Conservation (phyloP, 768 basidiomycete species). For the Psilocybe azurescens region DNA sequence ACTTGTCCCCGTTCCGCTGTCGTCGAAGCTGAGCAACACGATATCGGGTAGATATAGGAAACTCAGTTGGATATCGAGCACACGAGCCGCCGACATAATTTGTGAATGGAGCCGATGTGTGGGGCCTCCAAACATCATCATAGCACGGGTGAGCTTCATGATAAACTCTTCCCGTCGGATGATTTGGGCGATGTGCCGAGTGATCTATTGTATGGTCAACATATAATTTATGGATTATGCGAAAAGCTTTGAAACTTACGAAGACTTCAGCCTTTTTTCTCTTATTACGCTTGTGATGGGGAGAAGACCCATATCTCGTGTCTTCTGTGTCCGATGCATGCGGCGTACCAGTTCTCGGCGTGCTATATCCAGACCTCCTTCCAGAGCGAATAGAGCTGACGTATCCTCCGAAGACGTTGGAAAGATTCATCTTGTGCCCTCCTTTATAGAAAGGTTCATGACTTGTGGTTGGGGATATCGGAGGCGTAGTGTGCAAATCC, state of each 20-base stretch:
- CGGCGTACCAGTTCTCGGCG: slow-evolving; percentile 17
- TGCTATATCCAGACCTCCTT: slow-evolving; percentile 21
- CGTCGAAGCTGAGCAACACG: slow-evolving; percentile 84
- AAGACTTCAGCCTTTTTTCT: slow-evolving; percentile 79
- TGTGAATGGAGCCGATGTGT: slow-evolving; percentile 85
- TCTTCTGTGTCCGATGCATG: slow-evolving; percentile 18
- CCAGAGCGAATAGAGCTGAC: slow-evolving; percentile 21
- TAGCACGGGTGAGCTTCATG: slow-evolving; percentile 79
- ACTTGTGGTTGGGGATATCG: not conserved
- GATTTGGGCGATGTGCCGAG: slow-evolving; percentile 83
- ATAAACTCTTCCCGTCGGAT: slow-evolving; percentile 85
- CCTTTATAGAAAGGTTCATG: slow-evolving; percentile 8
- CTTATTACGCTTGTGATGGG: slow-evolving; percentile 48
- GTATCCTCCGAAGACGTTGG: slow-evolving; percentile 16
- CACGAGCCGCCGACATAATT: slow-evolving; percentile 77
- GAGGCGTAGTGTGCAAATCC: not conserved
- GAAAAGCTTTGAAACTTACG: slow-evolving; percentile 45
- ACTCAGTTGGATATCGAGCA: slow-evolving; percentile 72
- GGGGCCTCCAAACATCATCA: slow-evolving; percentile 92
- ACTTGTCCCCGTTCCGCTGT: slow-evolving; percentile 78
- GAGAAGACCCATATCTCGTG: slow-evolving; percentile 15
- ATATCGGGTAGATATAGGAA: slow-evolving; percentile 80
- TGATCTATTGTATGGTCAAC: slow-evolving; percentile 56
- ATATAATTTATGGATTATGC: not conserved
- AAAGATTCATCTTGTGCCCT: slow-evolving; percentile 14